Conservation (phyloP, 768 basidiomycete species). For the Naganishia vaughanmartiniae region DNA sequence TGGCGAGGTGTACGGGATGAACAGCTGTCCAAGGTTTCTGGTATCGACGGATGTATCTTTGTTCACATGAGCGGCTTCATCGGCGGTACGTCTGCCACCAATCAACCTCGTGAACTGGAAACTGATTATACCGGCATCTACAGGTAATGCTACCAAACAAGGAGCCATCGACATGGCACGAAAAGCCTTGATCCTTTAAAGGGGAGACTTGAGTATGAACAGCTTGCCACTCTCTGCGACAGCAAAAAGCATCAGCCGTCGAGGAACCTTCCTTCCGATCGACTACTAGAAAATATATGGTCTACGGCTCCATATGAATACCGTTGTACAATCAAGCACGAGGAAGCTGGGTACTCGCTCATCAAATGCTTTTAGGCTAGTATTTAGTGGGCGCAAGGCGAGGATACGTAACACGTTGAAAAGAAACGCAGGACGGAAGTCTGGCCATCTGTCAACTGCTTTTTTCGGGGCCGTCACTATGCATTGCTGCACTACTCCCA, state of each 20-base stretch:
- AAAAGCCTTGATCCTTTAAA: slow-evolving; percentile 57
- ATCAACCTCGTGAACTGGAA: not conserved
- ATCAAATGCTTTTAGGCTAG: not conserved
- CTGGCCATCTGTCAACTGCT: too few relatives aligned
- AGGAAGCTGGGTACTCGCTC: not conserved
- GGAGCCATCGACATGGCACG: slow-evolving; percentile 79
- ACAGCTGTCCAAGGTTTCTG: slow-evolving; percentile 66
- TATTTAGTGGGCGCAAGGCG: not conserved
- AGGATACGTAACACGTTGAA: too few relatives aligned
- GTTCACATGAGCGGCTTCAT: slow-evolving; percentile 96
- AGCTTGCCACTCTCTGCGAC: not conserved
- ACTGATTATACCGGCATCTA: not conserved
- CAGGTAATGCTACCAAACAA: slow-evolving; percentile 74
- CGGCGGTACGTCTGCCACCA: slow-evolving; percentile 62
- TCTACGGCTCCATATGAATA: not conserved
- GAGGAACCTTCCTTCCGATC: not conserved
- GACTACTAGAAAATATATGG: not conserved
- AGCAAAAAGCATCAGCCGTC: not conserved
- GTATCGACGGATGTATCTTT: slow-evolving; percentile 81
- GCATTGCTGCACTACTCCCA: too few relatives aligned
- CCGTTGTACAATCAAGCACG: not conserved
- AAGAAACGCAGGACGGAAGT: too few relatives aligned
- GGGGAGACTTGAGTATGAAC: not conserved
- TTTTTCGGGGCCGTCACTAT: too few relatives aligned
- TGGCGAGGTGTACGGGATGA: slow-evolving; percentile 93